Base-by-base conservation (phyloP, 2,329 filamentous ascomycete species). In the Penicillium expansum region DNA sequence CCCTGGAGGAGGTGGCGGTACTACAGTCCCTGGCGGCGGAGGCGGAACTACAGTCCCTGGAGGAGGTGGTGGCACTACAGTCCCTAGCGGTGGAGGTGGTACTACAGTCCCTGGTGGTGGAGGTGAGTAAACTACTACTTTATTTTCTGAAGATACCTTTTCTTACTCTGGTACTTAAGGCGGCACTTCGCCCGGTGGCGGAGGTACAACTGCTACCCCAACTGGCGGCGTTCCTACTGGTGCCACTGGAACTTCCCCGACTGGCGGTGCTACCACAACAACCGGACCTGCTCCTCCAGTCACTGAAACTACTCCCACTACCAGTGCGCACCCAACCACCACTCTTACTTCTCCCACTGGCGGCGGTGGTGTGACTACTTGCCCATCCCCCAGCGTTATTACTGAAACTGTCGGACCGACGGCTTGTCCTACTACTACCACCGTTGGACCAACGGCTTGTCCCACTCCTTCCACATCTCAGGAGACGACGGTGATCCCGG, bases 401-500 rank as follows among this genome's bases (percentile, higher is more conserved):
- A 39, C 37, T 22, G 37, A 1, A 14, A 20, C 5, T 11, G 27
- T 29, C 2, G 18, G 13, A 24, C n/a, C 20, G 9, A 20, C 20
- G 20, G 38, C 22, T 24, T 41, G 38, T 5, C 44, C 44, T 3
- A 13, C 29, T 14, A 18, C 13, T 32, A 6, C 43, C 11, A 29
- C 27, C 8, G 27, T 29, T 29, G 27, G 27, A 29, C n/a, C 14
- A 16, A 16, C 16, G 9, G 37, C 20, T 18, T 50, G 52, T 18
- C 52, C 52, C n/a, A 14, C 39, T 45, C 29, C 29, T 32, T 45
- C 44, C 13, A 30, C 41, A 10, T 10, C 54, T 1, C 29, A 33
- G 48, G 48, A 47, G 14, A 52, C 54, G 4, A 42, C 38, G 3
- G 48, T 52, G 3, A n/a, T 56, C n/a, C 48, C 54, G 1, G 54